Evolutionary conservation across 768 basidiomycete genomes (phyloP).

Genomic region (Termitomyces sp.): DNA sequence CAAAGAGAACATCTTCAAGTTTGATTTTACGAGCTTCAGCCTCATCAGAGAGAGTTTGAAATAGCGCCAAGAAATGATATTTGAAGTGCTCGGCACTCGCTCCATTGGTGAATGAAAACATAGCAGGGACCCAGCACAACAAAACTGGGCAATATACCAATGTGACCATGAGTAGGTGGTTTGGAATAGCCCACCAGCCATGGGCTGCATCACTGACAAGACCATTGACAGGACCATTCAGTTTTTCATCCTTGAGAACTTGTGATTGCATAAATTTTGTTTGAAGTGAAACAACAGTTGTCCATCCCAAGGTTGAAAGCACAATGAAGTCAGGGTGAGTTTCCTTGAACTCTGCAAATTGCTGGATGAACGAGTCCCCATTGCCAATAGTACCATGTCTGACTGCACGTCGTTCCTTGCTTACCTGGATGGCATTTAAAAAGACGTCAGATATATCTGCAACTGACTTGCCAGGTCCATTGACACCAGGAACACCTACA

Average conservation of each 20-base stretch:
- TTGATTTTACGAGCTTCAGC: slow-evolving; percentile 8
- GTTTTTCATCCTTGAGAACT: slow-evolving; percentile 19
- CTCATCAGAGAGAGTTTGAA: slow-evolving; percentile 23
- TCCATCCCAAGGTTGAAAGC: slow-evolving; percentile 8
- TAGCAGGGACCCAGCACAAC: slow-evolving; percentile 28
- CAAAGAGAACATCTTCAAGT: not conserved
- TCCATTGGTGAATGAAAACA: slow-evolving; percentile 32
- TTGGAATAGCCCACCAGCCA: slow-evolving; percentile 27
- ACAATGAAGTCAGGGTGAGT: slow-evolving; percentile 21
- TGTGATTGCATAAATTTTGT: slow-evolving; percentile 24
- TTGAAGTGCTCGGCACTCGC: slow-evolving; percentile 26
- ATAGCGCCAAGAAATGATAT: slow-evolving; percentile 27
- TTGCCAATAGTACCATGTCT: not conserved
- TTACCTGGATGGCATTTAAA: slow-evolving; percentile 8
- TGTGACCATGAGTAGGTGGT: slow-evolving; percentile 26
- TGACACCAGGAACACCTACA: slow-evolving; percentile 12
- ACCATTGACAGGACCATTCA: slow-evolving; percentile 25
- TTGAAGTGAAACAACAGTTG: slow-evolving; percentile 25
- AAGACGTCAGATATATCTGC: slow-evolving; percentile 15
- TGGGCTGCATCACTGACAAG: slow-evolving; percentile 33
- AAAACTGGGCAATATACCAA: slow-evolving; percentile 25
- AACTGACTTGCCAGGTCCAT: slow-evolving; percentile 14
- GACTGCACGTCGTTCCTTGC: slow-evolving; percentile 5
- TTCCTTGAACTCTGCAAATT: slow-evolving; percentile 9
- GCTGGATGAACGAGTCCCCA: slow-evolving; percentile 13